Evolutionary conservation across 2,329 filamentous ascomycete species (phyloP), one percentile per base, ranked within the genome.

Genomic region (Aspergillus ustus): DNA sequence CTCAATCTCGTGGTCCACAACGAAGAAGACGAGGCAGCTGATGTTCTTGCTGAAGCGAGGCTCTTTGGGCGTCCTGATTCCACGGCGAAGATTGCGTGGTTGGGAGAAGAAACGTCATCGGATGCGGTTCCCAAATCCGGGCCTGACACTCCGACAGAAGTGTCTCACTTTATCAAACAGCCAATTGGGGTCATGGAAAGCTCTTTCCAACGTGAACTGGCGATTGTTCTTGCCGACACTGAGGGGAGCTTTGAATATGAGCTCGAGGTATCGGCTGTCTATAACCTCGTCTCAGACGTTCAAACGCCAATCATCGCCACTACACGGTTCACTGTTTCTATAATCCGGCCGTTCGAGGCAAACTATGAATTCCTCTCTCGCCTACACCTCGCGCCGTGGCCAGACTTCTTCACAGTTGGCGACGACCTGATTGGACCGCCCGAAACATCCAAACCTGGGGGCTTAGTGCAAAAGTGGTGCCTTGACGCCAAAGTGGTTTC

Each of bases 261-360:
- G 17, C 67, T 97, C 34, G 87, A 89, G 28, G 77, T 97, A 51
- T 89, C 88, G 66, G 87, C 90, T 1, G 83, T 87, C 7, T 99
- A 99, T 73, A 87, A 91, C 69, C 83, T 98, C 1, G 81, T 88
- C 2, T 91, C 91, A 6, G 93, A 98, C 72, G 81, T 88, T 0
- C 89, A 91, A 54, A 97, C 93, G 1, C 89, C 90, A 1, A 90
- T 98, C 44, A 87, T 89, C 43, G 94, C 96, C 75, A 86, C 85
- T 2, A 79, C 90, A 22, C 83, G 87, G 1, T 84, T 91, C 44
- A 88, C 89, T 57, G 76, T 98, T 5, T 85, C 87, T 43, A 85
- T 97, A 59, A 87, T 92, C 57, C 89, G 88, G 53, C 92, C 94
- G 0, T 98, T 99, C 69, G 93, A 97, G 77, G 91, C 93, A 17